Base-by-base conservation (phyloP, 495 filamentous ascomycete species). In the Xylaria castorea region DNA sequence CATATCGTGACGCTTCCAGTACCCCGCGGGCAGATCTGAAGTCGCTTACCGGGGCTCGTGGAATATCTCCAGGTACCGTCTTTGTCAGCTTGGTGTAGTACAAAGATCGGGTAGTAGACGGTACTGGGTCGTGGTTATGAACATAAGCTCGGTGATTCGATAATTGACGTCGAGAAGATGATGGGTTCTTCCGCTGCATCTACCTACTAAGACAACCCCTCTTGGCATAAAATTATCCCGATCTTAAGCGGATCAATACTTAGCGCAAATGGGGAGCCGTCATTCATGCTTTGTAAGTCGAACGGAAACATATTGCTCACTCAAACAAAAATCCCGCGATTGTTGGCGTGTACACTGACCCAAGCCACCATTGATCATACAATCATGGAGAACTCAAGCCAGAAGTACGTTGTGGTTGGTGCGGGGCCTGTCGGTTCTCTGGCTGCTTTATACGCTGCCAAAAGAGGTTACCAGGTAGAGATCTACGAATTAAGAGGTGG, bases 381-480 rank as follows among this genome's bases (percentile, higher is more conserved):
- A 5, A 46, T 14, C 38, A 72, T 72, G 63, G 53, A 40, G 27
- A 50, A 57, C 30, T 30, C 76, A 30, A 77, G 69, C 66, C 88
- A 95, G 76, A 97, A 94, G 81, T 88, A 92, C 53, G 85, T 97
- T 9, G 87, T 98, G 36, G 89, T 98, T 36, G 96, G 96, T 40
- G 96, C 94, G 38, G 96, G 96, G 1, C 96, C 96, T 0, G 96
- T 98, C 18, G 96, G 96, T 4, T 92, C 95, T 11, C 85, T 99
- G 34, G 93, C 95, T 9, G 96, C 94, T 22, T 84, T 99, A 14
- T 99, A 98, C 83, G 95, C 96, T 65, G 95, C 94, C 1, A 87
- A 90, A 72, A 85, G 94, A 77, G 95, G 93, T 44, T 89, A 97
- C 79, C 85, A 95, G 76, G 96, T 99, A 5, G 94, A 98, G 78